Percentiles rank a stretch among this genome's conserved stretches.
phyloP scores from a whole-genome alignment of 306 rosid genomes.

The Castanea mollissima region DNA sequence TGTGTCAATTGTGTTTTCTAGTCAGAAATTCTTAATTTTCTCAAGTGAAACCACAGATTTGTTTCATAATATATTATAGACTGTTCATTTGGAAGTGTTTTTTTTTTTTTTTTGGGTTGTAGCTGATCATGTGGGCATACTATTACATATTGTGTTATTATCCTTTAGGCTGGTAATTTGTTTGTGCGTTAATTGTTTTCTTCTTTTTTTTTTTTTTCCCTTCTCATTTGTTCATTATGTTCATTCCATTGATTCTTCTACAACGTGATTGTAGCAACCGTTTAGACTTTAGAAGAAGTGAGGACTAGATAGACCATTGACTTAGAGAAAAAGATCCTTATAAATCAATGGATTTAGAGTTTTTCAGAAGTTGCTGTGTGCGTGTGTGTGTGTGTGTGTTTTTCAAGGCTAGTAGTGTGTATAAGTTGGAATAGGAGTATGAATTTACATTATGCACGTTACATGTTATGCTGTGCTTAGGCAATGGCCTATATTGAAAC shows the following conservation, averaged over 20 bases:
- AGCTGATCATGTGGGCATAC: too few relatives aligned
- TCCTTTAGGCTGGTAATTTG: not conserved
- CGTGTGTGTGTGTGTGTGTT: too few relatives aligned
- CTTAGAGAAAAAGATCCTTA: not conserved
- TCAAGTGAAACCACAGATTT: not conserved
- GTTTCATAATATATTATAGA: not conserved
- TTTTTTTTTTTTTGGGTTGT: not conserved
- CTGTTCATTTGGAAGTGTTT: not conserved
- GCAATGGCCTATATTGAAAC: not conserved
- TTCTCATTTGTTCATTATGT: not conserved
- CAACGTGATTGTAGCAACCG: not conserved
- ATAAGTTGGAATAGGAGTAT: not conserved
- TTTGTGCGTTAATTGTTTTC: not conserved
- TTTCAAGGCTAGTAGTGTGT: not conserved
- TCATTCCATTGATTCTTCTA: not conserved
- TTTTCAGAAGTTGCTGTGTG: not conserved
- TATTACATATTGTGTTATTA: not conserved
- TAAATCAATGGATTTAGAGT: not conserved
- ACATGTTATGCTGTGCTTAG: not conserved
- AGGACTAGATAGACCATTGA: not conserved
- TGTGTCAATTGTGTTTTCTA: constrained; percentile 1
- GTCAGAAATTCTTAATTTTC: not conserved
- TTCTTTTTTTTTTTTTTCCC: not conserved
- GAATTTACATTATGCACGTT: not conserved
- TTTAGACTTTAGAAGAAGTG: not conserved